Conservation (phyloP, 1,284 basidiomycete species). For the Sutorius eximius region DNA sequence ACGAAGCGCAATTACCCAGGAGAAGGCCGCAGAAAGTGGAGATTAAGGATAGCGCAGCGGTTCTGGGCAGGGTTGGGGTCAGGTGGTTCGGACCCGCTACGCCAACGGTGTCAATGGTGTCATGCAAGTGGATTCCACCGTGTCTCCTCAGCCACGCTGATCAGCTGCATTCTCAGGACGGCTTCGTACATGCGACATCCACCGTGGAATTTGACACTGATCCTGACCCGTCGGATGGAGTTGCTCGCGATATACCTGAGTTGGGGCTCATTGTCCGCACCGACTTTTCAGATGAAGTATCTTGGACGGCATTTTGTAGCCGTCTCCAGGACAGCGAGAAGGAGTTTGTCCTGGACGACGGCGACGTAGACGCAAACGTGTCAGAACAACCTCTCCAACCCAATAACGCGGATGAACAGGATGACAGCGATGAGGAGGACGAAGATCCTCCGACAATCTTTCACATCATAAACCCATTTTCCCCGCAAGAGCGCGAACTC, state of each 20-base stretch:
- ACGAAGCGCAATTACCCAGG: constrained; percentile 37
- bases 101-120: neutral
- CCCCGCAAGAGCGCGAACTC: constrained; percentile 40
- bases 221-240: constrained; percentile 47
- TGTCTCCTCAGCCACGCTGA: neutral
- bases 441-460: constrained; percentile 47
- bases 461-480: constrained; percentile 48
- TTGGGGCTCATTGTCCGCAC: constrained; percentile 65
- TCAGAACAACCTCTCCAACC: constrained; percentile 5
- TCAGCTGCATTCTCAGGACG: constrained; percentile 13
- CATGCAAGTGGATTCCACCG: constrained; percentile 7
- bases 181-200: constrained; percentile 27
- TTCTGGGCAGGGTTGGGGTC: constrained; percentile 38
- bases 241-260: constrained; percentile 35
- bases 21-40: constrained; percentile 43
- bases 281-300: constrained; percentile 62
- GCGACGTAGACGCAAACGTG: constrained; percentile 26
- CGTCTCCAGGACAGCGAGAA: constrained; percentile 53
- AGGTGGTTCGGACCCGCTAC: constrained; percentile 20
- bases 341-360: constrained; percentile 38
- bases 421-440: constrained; percentile 37
- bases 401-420: constrained; percentile 19
- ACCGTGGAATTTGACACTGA: constrained; percentile 41
- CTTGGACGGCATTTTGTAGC: constrained; percentile 57
- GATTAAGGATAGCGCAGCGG: constrained; percentile 38